phyloP scores from a whole-genome alignment of 371 early-diverging fungal species.

The Apophysomyces variabilis region DNA sequence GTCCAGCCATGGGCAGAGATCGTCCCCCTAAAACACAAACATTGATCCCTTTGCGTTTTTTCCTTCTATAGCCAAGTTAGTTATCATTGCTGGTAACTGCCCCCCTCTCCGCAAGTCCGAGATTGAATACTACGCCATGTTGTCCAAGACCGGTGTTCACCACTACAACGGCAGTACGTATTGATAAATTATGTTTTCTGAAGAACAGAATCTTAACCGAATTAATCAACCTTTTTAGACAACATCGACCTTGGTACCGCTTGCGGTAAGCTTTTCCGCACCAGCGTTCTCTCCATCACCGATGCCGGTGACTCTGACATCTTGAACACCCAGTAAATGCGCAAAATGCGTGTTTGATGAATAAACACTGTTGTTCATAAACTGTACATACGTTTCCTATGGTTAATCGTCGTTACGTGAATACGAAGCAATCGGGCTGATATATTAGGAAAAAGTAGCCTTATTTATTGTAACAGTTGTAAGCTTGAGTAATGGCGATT shows the following conservation, averaged over 20 bases:
- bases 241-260: slow-evolving; percentile 99
- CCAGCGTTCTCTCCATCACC: slow-evolving; percentile 90
- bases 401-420: no score
- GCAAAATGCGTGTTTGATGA: background rate
- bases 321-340: slow-evolving; percentile 49
- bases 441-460: no score
- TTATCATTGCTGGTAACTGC: slow-evolving; percentile 98
- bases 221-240: slow-evolving; percentile 48
- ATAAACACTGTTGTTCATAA: background rate
- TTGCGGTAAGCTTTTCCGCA: slow-evolving; percentile 99
- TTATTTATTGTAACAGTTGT: no score
- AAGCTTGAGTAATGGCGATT: no score
- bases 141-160: slow-evolving; percentile 99
- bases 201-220: background rate
- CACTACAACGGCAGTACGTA: slow-evolving; percentile 92
- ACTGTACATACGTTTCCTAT: no score
- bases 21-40: slow-evolving; percentile 37
- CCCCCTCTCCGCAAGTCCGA: slow-evolving; percentile 99
- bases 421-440: no score
- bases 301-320: slow-evolving; percentile 96
- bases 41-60: slow-evolving; percentile 18
- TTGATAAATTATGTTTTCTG: background rate
- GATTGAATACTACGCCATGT: slow-evolving; percentile 99
- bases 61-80: slow-evolving; percentile 84
- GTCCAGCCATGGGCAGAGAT: slow-evolving; percentile 38